Evolutionary conservation across 306 rosid genomes (phyloP), one percentile per base, ranked within the genome.

Genomic region (Ormosia emarginata): DNA sequence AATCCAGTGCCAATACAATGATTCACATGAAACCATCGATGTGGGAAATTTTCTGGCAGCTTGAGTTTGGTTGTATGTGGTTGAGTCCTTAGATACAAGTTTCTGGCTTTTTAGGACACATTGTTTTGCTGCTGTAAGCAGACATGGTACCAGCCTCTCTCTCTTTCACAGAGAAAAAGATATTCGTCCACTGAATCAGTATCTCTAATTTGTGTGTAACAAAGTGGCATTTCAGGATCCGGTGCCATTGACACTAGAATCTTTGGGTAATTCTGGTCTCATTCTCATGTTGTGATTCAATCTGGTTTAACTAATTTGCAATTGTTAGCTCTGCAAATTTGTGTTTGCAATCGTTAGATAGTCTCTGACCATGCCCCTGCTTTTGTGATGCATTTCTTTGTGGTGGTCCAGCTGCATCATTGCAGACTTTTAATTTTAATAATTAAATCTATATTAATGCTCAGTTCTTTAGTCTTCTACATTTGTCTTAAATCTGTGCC

Each of bases 391-490:
- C 47, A 62, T 85, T 70, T 53, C 57, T 70, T 74, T 47, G 56
- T 34, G 12, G 58, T 63, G 50, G 73, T 77, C 75, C 29, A n/a
- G 37, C 68, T 85, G 44, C 63, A 55, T 43, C 77, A 29, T 71
- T 71, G 10, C 37, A 14, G 55, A 73, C 14, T 61, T 58, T 71
- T 24, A 24, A 39, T 67, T 50, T 37, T 68, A 68, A 61, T 61
- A 59, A 50, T 47, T 68, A 68, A 41, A 41, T 61, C 75, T 58
- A 52, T 65, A 55, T 55, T 2, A 30, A 52, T 72, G 44, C 18
- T 66, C 7, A 4, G 34, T 44, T 50, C 62, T 43, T 39, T 44
- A 37, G 39, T n/a, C 18, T 79, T 74, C 34, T 39, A 57, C 11
- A n/a, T 32, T 41, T 73, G 9, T 5, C 53, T 71, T 39, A 29